Evolutionary conservation across 768 basidiomycete genomes (phyloP).

Genomic region (Panellus pusillus): DNA sequence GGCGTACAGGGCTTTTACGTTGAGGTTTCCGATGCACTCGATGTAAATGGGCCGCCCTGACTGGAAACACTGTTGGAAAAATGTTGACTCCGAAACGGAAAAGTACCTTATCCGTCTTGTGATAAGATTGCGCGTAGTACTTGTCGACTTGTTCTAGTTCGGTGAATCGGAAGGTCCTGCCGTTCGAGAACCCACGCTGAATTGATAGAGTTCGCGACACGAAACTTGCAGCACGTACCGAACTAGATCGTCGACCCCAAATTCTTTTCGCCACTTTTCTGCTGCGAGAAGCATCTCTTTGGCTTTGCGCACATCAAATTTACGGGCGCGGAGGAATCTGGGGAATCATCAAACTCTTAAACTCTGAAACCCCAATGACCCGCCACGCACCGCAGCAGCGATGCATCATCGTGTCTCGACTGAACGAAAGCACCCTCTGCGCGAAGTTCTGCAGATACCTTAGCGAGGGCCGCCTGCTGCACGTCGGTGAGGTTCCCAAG

Average conservation of each 20-base stretch:
- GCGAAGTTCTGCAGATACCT: constrained; percentile 62
- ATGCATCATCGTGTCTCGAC: constrained; percentile 68
- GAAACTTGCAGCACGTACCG: constrained; percentile 41
- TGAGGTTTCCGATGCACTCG: constrained; percentile 87
- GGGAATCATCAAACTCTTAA: not conserved
- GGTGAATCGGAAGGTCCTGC: constrained; percentile 85
- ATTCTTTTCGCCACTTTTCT: constrained; percentile 90
- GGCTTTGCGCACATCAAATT: constrained; percentile 80
- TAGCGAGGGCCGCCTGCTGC: constrained; percentile 66
- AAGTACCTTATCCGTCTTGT: constrained; percentile 84
- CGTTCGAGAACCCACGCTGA: not conserved
- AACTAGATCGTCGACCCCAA: constrained; percentile 74
- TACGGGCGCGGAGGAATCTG: constrained; percentile 91
- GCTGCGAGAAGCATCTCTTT: constrained; percentile 81
- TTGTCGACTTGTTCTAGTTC: constrained; percentile 85
- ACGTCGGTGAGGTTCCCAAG: constrained; percentile 71
- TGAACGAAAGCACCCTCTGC: constrained; percentile 61
- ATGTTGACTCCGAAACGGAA: not conserved
- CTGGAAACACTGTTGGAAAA: constrained; percentile 39
- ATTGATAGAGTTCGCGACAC: not conserved
- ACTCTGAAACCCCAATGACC: not conserved
- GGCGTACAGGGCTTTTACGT: constrained; percentile 79
- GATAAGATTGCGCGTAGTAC: constrained; percentile 95
- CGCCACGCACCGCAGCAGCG: constrained; percentile 57
- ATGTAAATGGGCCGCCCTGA: constrained; percentile 96